These are phyloP conservation scores for Boletus insuetus DNA, from an alignment of 768 basidiomycete genomes.

Conservation along the genomic window DNA sequence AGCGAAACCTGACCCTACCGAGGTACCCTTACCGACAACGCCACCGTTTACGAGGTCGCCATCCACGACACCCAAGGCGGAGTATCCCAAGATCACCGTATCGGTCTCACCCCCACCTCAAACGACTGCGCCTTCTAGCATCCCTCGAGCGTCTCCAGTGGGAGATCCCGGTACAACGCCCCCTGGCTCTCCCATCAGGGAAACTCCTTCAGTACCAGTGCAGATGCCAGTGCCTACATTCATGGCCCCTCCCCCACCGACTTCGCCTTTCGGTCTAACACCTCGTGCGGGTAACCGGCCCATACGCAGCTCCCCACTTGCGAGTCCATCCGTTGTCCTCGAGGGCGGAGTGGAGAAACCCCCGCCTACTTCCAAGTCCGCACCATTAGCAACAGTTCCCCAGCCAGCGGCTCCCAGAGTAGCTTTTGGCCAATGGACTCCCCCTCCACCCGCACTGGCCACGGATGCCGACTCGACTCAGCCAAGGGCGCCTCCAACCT, in stretches of 20 bases:
- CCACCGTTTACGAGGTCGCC: conserved; percentile 48
- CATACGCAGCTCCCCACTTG: conserved; percentile 73
- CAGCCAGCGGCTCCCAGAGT: conserved; percentile 41
- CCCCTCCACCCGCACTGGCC: conserved; percentile 15
- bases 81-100: conserved; percentile 41
- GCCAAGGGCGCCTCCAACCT: conserved; percentile 51
- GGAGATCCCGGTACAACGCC: conserved; percentile 57
- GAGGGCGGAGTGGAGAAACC: conserved; percentile 32
- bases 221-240: conserved; percentile 16
- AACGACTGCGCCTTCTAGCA: conserved; percentile 18
- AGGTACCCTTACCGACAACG: conserved; percentile 22
- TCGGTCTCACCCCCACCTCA: conserved; percentile 32
- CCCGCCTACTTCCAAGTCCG: conserved; percentile 15
- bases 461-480: conserved; percentile 28
- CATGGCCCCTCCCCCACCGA: conserved; percentile 16
- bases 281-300: conserved; percentile 57
- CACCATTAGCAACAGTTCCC: conserved; percentile 22
- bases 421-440: conserved; percentile 34
- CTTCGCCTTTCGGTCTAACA: conserved; percentile 42
- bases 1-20: conserved; percentile 22
- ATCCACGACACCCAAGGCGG: conserved; percentile 58
- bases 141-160: conserved; percentile 29
- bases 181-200: conserved; percentile 57
- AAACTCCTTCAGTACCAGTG: conserved; percentile 21
- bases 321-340: conserved; percentile 50